A percentile compares a stretch with the other conserved stretches of the same genome.
Evolutionary conservation across 768 basidiomycete species (phyloP).

Genomic region (Agrocybe praecox): DNA sequence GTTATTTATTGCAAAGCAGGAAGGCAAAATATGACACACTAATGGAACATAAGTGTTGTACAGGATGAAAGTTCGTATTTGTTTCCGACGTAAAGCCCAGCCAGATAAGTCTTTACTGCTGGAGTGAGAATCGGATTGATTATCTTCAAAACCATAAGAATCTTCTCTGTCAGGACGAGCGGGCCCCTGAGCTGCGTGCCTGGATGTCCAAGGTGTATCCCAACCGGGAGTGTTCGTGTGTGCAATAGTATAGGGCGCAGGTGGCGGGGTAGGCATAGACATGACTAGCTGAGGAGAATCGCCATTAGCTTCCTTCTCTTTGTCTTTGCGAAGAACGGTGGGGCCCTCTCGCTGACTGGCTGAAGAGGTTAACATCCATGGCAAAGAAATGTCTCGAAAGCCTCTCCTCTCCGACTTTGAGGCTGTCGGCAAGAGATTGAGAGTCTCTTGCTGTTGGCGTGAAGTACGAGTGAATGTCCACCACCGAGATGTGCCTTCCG

Average conservation of each 20-base stretch:
- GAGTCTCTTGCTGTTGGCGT: conserved; percentile 13
- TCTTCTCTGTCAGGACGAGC: conserved; percentile 27
- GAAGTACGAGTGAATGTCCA: conserved; percentile 66
- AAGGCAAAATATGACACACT: conserved; percentile 41
- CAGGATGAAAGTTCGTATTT: conserved; percentile 67
- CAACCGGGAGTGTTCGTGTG: conserved; percentile 64
- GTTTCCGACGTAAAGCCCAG: conserved; percentile 44
- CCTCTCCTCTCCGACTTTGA: conserved; percentile 34
- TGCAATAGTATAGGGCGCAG: conserved; percentile 52
- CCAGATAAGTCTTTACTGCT: conserved; percentile 25
- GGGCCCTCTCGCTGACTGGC: conserved; percentile 34
- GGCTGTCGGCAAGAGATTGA: conserved; percentile 19
- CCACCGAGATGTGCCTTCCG: conserved; percentile 60
- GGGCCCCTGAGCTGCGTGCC: conserved; percentile 42
- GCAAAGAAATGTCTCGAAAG: conserved; percentile 48
- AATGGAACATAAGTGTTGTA: conserved; percentile 79
- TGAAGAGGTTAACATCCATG: conserved; percentile 50
- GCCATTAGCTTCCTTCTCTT: conserved; percentile 21
- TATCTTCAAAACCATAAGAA: conserved; percentile 28
- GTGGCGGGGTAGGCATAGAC: conserved; percentile 35
- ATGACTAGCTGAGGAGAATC: conserved; percentile 25
- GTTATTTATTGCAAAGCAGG: not conserved
- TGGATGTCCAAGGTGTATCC: conserved; percentile 69
- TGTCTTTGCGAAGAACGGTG: conserved; percentile 36
- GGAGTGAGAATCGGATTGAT: conserved; percentile 25